A percentile compares a stretch with the other conserved stretches of the same genome.
Conservation (phyloP, 1,284 basidiomycete genomes). For the Rhodotorula sp. region DNA sequence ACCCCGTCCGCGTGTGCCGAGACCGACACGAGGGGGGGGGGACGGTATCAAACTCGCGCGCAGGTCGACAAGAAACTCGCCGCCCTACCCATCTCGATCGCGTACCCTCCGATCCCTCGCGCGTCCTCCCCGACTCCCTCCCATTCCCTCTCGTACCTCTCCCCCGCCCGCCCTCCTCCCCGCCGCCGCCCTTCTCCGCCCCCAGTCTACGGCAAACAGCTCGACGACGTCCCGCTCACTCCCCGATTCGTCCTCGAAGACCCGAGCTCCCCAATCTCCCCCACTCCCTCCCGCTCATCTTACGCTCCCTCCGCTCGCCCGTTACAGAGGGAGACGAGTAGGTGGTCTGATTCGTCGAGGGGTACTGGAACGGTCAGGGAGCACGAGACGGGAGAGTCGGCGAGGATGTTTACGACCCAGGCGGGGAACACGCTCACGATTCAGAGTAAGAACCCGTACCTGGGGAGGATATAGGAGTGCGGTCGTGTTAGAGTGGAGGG, state of each 20-base stretch:
- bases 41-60: neutral
- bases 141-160: conserved; percentile 5
- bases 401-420: conserved; percentile 19
- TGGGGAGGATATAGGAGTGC: too few species aligned
- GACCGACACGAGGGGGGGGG: neutral
- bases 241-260: conserved; percentile 29
- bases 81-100: conserved; percentile 17
- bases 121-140: neutral
- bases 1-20: neutral
- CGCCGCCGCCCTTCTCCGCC: neutral
- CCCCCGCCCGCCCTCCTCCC: neutral
- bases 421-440: conserved; percentile 25
- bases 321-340: neutral
- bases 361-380: neutral
- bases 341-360: conserved; percentile 13
- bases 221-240: conserved; percentile 5
- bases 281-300: conserved; percentile 9
- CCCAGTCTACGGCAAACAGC: neutral
- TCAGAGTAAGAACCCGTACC: neutral
- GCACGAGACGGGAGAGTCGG: conserved; percentile 1
- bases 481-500: too few species aligned
- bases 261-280: conserved; percentile 18
- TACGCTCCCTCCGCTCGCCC: neutral
- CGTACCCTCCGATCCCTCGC: conserved; percentile 28
- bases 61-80: conserved; percentile 34